Percentiles rank a stretch among this genome's conserved stretches.
These are phyloP conservation scores for Phycomyces blakesleeanus DNA, from an alignment of 192 early-diverging fungal genomes.

Conservation along the genomic window DNA sequence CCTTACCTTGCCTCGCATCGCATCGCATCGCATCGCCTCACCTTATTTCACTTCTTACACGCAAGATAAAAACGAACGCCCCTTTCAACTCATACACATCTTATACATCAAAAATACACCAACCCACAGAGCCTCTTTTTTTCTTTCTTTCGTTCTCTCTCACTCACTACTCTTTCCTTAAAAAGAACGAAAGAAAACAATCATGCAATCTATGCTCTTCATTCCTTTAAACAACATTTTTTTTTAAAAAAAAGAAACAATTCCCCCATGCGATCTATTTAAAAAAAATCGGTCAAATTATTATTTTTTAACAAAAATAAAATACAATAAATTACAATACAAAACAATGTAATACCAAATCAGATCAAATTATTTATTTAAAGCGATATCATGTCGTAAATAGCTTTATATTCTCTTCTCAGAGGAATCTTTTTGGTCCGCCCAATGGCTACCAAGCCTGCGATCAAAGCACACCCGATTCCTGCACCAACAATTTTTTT, in stretches of 20 bases:
- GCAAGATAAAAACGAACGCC: no score
- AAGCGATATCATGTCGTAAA: constrained; percentile 2
- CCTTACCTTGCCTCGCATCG: no score
- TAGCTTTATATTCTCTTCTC: constrained; percentile 8
- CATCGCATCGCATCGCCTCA: no score
- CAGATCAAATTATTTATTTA: background rate
- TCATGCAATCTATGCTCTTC: background rate
- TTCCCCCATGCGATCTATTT: background rate
- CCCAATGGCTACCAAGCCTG: background rate
- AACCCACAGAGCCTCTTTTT: background rate
- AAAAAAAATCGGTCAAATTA: no score
- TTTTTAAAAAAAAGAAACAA: no score
- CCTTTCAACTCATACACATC: no score
- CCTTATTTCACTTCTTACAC: no score
- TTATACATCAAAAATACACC: no score
- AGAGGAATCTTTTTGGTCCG: constrained; percentile 15
- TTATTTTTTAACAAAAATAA: no score
- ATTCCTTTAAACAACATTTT: background rate
- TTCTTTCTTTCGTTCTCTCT: background rate
- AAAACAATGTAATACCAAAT: no score
- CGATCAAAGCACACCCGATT: constrained; percentile 9
- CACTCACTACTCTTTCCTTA: background rate
- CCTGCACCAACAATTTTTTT: constrained; percentile 3
- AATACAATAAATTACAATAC: no score
- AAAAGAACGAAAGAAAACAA: background rate